A percentile compares a stretch with the other conserved stretches of the same genome.
These are phyloP conservation scores for Dioszegia crocea DNA, from an alignment of 768 basidiomycete genomes.

Conservation along the genomic window DNA sequence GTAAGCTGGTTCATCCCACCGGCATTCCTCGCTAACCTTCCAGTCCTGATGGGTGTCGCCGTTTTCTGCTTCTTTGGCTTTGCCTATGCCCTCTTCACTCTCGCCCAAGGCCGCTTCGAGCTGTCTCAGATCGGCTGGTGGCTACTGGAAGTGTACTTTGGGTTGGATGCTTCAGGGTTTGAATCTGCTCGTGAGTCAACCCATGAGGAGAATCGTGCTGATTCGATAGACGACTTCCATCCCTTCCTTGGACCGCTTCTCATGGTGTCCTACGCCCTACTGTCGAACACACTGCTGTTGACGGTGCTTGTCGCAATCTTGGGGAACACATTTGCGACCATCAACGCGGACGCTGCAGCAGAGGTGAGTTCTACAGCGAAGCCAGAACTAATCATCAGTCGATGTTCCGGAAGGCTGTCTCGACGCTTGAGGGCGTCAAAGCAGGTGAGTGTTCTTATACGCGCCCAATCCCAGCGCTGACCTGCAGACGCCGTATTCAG, in stretches of 20 bases:
- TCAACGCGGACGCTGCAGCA: constrained; percentile 87
- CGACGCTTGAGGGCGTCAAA: constrained; percentile 80
- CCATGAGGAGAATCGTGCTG: too few relatives aligned
- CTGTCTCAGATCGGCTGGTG: constrained; percentile 77
- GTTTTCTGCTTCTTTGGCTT: constrained; percentile 68
- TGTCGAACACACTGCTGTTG: constrained; percentile 86
- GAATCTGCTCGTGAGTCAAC: constrained; percentile 69
- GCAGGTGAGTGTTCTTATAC: constrained; percentile 25
- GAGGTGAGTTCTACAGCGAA: constrained; percentile 66
- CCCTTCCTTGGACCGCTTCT: constrained; percentile 83
- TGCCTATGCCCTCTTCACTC: constrained; percentile 90
- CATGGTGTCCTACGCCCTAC: constrained; percentile 69
- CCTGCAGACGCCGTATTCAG: constrained; percentile 73
- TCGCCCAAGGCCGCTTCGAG: constrained; percentile 52
- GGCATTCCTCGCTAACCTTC: background rate
- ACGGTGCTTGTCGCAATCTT: constrained; percentile 65
- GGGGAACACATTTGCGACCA: constrained; percentile 89
- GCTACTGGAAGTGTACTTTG: constrained; percentile 83
- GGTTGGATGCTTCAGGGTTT: constrained; percentile 89
- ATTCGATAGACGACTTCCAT: constrained; percentile 67
- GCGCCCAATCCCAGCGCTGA: background rate
- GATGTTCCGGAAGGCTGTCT: constrained; percentile 91
- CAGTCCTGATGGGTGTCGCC: constrained; percentile 49
- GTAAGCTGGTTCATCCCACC: constrained; percentile 16
- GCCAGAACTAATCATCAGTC: constrained; percentile 56